Evolutionary conservation across 73 alveolate species (phyloP), one percentile per base, ranked within the genome.

Genomic region (Strombidium stylifer): DNA sequence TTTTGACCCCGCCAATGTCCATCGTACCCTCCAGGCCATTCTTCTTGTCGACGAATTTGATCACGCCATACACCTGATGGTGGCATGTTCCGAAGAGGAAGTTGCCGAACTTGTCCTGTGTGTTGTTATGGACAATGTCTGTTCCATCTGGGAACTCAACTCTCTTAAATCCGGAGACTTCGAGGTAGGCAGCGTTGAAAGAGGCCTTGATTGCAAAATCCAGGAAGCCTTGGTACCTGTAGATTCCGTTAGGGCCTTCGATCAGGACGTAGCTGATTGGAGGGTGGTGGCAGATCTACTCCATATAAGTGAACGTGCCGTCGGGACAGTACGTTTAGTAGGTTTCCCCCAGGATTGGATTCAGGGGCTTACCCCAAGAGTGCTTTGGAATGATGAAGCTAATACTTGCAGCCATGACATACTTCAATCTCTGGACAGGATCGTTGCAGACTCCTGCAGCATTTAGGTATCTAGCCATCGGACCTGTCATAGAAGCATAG

Each of bases 161-260:
- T 3, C 39, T 30, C 62, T 93, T 87, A 55, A 48, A 67, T 35
- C 98, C 98, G 20, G 14, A 36, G 3, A 28, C 67, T 14, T 67
- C 49, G 27, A 86, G 82, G 3, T 80, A 62, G 20, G 87, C 72
- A 0, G 96, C 82, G 66, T 91, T 91, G 54, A 91, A 69, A 21
- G 85, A 86, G 19, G 98, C 96, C 24, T 81, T 87, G 19, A 90
- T 95, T 27, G 86, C 62, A 54, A 77, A 90, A 14, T 78, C 80
- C 10, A 75, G 62, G 58, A 85, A 84, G 57, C 92, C 86, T 46
- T 56, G 53, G 37, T 36, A 60, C 41, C 24, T 32, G 52, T 79
- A 91, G 10, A 45, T 25, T 12, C 74, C 77, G 32, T 89, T 62
- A 16, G 96, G 95, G 24, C 98, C 98, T 31, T 56, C 76, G 19